Percentiles rank a stretch among this genome's conserved stretches.
Conservation (phyloP, 805 yeast species). For the Zygosaccharomyces lentus region DNA sequence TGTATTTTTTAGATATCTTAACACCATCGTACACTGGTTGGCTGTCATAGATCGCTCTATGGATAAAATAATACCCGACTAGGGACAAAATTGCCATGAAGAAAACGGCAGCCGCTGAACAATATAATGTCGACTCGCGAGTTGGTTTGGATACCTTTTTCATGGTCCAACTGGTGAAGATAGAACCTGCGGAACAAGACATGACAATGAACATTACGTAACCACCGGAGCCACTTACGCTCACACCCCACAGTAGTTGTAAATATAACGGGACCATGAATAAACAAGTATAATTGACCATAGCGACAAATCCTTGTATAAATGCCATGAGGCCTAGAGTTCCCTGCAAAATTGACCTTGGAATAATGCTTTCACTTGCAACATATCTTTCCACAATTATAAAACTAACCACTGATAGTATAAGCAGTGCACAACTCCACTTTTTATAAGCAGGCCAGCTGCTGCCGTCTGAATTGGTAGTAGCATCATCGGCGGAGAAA, state of each 20-base stretch:
- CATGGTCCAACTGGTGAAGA: constrained; percentile 36
- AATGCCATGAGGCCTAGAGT: constrained; percentile 38
- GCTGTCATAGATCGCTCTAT: constrained; percentile 7
- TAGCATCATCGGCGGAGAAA: constrained; percentile 27
- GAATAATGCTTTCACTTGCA: constrained; percentile 39
- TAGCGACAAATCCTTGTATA: constrained; percentile 37
- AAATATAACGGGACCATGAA: constrained; percentile 41
- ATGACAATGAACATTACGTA: constrained; percentile 42
- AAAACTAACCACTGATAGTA: constrained; percentile 25
- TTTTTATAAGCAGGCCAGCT: constrained; percentile 10
- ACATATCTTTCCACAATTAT: constrained; percentile 36
- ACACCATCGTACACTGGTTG: constrained; percentile 24
- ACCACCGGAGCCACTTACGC: constrained; percentile 38
- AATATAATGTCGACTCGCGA: constrained; percentile 21
- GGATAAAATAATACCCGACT: constrained; percentile 18
- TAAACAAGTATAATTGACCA: constrained; percentile 35
- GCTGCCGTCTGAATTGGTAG: neutral
- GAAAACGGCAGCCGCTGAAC: constrained; percentile 17
- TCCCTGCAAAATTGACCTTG: constrained; percentile 39
- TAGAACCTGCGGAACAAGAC: constrained; percentile 39
- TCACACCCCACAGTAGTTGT: constrained; percentile 40
- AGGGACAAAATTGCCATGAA: constrained; percentile 16
- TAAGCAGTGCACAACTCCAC: constrained; percentile 9
- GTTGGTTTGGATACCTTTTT: constrained; percentile 20
- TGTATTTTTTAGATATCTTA: constrained; percentile 16